Evolutionary conservation across 768 basidiomycete genomes (phyloP).

Genomic region (Austroboletus eburneus): DNA sequence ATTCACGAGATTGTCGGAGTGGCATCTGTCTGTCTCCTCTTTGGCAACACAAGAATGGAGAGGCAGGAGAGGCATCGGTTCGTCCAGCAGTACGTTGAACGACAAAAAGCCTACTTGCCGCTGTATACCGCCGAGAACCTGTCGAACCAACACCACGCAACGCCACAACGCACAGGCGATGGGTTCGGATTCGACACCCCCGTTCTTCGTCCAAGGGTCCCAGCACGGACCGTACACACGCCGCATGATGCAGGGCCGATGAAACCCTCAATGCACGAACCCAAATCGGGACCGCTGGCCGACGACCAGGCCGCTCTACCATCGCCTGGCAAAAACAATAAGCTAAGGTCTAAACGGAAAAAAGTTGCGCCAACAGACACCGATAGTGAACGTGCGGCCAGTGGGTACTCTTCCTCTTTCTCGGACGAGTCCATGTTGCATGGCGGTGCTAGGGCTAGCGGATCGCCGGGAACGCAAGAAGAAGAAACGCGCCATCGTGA

Average conservation of each 20-base stretch:
- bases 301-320: too few relatives aligned
- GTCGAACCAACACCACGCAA: conserved; percentile 6
- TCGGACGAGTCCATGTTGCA: too few relatives aligned
- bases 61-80: conserved; percentile 35
- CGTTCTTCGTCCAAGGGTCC: conserved; percentile 46
- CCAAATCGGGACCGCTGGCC: background rate
- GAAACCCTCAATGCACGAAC: background rate
- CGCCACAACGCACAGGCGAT: conserved; percentile 7
- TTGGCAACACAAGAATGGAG: too few relatives aligned
- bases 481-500: conserved; percentile 51
- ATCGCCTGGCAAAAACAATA: conserved; percentile 13
- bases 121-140: conserved; percentile 42
- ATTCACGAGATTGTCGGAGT: too few relatives aligned
- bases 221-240: conserved; percentile 8
- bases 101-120: conserved; percentile 44
- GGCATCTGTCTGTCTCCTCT: too few relatives aligned
- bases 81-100: conserved; percentile 45
- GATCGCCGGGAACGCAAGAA: conserved; percentile 65
- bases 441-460: conserved; percentile 44
- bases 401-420: conserved; percentile 24
- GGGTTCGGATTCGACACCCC: conserved; percentile 51
- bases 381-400: conserved; percentile 35
- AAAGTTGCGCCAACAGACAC: conserved; percentile 13
- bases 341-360: conserved; percentile 25
- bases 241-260: background rate